Base-by-base conservation (phyloP, 306 rosid species). In the Erythrophleum fordii region DNA sequence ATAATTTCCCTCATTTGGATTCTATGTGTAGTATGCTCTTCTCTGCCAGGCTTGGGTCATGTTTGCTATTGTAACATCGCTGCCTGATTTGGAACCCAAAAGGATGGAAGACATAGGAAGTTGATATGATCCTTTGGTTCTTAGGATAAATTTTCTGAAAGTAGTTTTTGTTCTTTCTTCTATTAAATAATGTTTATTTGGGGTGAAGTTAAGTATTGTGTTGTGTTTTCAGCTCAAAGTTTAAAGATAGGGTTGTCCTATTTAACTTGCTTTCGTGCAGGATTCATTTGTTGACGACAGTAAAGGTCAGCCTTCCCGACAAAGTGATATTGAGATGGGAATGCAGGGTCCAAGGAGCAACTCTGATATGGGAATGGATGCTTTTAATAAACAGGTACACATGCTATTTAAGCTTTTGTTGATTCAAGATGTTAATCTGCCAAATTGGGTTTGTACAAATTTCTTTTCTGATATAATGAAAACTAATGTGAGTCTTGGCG, bases 271-370 rank as follows among this genome's bases (percentile, higher is more conserved):
- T 81, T 20, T 77, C 75, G 83, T 81, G 71, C 79, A 91, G 99
- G 97, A 95, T 87, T 95, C 97, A 5, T 95, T 91, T 79, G 92
- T 80, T 77, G 66, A 84, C 44, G 91, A 91, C 77, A 90, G 76
- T 76, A 87, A 56, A 77, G 91, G 85, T 1, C 94, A 81, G 64
- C 90, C 95, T 87, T 89, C 94, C 1, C 87, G 94, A 85, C 87
- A 82, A 84, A 77, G 72, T 79, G 99, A 95, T 84, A 81, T 95
- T 29, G 99, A 95, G 85, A 93, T 91, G 97, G 99, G 97, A 80
- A 87, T 82, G 58, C 96, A 80, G 67, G 72, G 70, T 45, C 75
- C 83, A 2, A 74, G 39, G 16, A 77, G 79, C 82, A 74, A 77
- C 61, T 26, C 80, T 35, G 88, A 88, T 72, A 46, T 77, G 29